phyloP scores from a whole-genome alignment of 805 yeast species.

The Wickerhamiella vanderwaltii region DNA sequence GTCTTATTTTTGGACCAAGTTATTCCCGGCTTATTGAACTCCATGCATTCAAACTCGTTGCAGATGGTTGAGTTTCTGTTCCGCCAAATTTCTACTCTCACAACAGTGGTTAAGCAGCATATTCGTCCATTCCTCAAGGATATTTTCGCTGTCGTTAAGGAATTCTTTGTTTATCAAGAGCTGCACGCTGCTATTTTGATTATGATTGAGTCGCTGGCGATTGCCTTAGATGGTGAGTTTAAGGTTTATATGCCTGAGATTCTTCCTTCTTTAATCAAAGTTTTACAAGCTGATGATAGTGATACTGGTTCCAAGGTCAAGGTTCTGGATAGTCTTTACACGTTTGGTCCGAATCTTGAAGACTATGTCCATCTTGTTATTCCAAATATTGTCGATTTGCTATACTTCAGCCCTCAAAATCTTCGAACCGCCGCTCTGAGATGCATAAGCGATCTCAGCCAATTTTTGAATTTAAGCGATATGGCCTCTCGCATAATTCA shows the following conservation, averaged over 20 bases:
- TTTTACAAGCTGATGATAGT: conserved; percentile 55
- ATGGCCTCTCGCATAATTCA: conserved; percentile 87
- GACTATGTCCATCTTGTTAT: conserved; percentile 77
- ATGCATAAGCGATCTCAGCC: conserved; percentile 70
- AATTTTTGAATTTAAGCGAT: conserved; percentile 60
- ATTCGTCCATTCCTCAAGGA: conserved; percentile 71
- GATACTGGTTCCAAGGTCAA: conserved; percentile 37
- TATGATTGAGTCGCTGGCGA: conserved; percentile 71
- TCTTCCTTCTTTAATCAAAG: conserved; percentile 60
- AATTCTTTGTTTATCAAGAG: conserved; percentile 50
- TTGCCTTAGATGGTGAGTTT: conserved; percentile 84
- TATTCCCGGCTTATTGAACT: conserved; percentile 74
- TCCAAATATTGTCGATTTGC: conserved; percentile 73
- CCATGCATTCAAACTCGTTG: conserved; percentile 62
- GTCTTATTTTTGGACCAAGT: conserved; percentile 81
- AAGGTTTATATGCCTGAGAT: conserved; percentile 70
- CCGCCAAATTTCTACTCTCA: conserved; percentile 71
- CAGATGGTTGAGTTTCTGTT: conserved; percentile 77
- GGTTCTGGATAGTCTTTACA: conserved; percentile 70
- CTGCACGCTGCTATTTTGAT: conserved; percentile 70
- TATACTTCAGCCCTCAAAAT: conserved; percentile 52
- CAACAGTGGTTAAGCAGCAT: conserved; percentile 76
- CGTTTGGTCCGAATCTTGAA: conserved; percentile 77
- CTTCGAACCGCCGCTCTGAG: conserved; percentile 66
- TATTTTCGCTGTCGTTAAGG: conserved; percentile 62